A percentile compares a stretch with the other conserved stretches of the same genome.
Evolutionary conservation across 139 green algal genomes (phyloP).

Genomic region (Micromonas pusilla): DNA sequence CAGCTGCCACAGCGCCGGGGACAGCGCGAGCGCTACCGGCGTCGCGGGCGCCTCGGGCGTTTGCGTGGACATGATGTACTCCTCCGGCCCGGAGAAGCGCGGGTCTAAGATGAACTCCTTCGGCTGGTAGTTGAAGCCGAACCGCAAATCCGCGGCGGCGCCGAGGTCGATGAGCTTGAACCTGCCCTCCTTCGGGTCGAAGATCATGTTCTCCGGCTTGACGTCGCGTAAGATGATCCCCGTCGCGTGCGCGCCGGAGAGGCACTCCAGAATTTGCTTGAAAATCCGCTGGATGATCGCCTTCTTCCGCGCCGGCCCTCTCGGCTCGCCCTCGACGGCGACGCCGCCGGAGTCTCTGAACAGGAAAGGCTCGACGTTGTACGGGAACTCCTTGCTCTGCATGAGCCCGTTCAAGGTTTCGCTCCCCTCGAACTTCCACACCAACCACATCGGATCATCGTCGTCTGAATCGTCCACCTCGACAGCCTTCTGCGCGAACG

Average conservation of each 20-base stretch:
- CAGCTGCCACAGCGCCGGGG: constrained; percentile 52
- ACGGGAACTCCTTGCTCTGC: constrained; percentile 76
- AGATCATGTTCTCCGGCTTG: constrained; percentile 54
- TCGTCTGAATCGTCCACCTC: too few species aligned
- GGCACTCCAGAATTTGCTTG: constrained; percentile 34
- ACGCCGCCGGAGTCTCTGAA: constrained; percentile 40
- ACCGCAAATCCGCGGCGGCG: constrained; percentile 46
- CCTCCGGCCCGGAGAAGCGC: constrained; percentile 32
- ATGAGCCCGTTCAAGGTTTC: constrained; percentile 38
- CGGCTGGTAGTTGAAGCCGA: constrained; percentile 49
- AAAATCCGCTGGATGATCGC: constrained; percentile 38
- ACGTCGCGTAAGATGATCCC: constrained; percentile 54
- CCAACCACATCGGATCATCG: constrained; percentile 35
- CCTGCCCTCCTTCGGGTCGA: constrained; percentile 30
- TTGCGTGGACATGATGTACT: constrained; percentile 54
- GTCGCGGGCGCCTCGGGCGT: constrained; percentile 41
- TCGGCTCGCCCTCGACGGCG: neutral
- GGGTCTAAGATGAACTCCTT: constrained; percentile 55
- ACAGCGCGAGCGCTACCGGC: constrained; percentile 43
- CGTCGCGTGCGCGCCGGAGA: constrained; percentile 36
- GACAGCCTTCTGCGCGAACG: too few species aligned
- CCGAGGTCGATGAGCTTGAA: constrained; percentile 55
- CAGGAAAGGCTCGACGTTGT: constrained; percentile 76
- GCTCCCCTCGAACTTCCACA: constrained; percentile 42
- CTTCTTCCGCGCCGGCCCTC: neutral